Conservation (phyloP, 1,284 basidiomycete genomes). For the Thecaphora thlaspeos region DNA sequence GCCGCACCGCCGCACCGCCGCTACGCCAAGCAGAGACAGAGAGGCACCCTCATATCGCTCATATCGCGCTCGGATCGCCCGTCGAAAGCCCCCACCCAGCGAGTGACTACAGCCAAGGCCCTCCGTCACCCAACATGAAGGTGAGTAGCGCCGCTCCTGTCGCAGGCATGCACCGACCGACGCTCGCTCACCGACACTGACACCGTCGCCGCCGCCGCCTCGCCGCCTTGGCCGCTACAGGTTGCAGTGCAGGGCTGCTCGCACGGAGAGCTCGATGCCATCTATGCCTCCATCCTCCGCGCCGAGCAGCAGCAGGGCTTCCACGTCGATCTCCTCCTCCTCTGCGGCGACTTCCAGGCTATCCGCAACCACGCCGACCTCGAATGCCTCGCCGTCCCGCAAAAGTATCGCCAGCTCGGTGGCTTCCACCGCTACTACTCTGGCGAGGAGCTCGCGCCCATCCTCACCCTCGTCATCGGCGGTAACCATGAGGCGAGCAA, state of each 20-base stretch:
- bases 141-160: too few relatives aligned
- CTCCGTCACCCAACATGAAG: too few relatives aligned
- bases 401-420: slow-evolving; percentile 81
- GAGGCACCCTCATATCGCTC: too few relatives aligned
- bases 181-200: too few relatives aligned
- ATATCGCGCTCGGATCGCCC: too few relatives aligned
- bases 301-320: slow-evolving; percentile 68
- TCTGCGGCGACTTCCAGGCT: slow-evolving; percentile 87
- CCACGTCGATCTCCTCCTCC: slow-evolving; percentile 80
- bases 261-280: slow-evolving; percentile 68
- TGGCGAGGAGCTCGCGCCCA: slow-evolving; percentile 74
- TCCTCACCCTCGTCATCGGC: slow-evolving; percentile 90
- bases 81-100: too few relatives aligned
- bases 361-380: slow-evolving; percentile 82
- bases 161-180: too few relatives aligned
- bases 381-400: slow-evolving; percentile 83
- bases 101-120: too few relatives aligned
- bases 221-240: too few relatives aligned
- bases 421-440: slow-evolving; percentile 75
- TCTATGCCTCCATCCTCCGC: slow-evolving; percentile 73
- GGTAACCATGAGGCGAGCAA: slow-evolving; percentile 98
- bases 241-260: slow-evolving; percentile 93
- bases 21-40: too few relatives aligned
- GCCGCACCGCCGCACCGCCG: too few relatives aligned
- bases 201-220: too few relatives aligned